Evolutionary conservation across 2,329 filamentous ascomycete species (phyloP), one percentile per base, ranked within the genome.

Genomic region (Aureobasidium namibiae): DNA sequence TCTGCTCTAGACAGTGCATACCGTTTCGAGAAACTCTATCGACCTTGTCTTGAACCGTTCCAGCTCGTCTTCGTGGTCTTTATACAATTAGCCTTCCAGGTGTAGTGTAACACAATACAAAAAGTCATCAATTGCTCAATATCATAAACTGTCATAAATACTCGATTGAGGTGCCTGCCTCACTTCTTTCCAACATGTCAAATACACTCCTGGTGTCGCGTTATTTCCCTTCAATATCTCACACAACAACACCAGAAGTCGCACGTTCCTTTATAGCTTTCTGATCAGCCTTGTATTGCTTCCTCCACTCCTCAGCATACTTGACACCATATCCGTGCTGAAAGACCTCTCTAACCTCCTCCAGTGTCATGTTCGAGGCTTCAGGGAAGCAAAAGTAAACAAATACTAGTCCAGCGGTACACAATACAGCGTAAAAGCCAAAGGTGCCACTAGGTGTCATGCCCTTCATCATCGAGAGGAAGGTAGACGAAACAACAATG

Each of bases 291-390:
- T 70, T 73, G 63, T 73, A 69, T 62, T 73, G 68, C 61, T 65
- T 69, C 63, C 71, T 71, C 70, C 71, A 73, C 38, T 67, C 63
- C 36, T 66, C 67, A 11, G 68, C 68, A 61, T 69, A 72, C 31
- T 62, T 65, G 23, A 79, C 73, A 16, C 76, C 78, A 61, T 79
- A 80, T 0, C 76, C 75, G 49, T 78, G 71, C 50, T 73, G 66
- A 63, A 82, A 82, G 4, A 81, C 73, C 52, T 78, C 75, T 39
- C 76, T 70, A 16, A 82, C 74, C 49, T 79, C 78, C 64, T 83
- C 81, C 3, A 82, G 68, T 18, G 78, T 76, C 73, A 82, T 76
- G 11, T 79, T 78, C 62, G 80, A 79, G 1, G 80, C 78, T 62
- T 82, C 78, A 0, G 79, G 79, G 63, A 80, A 82, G 63, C 70